Base-by-base conservation (phyloP, 129 eudicot genomes). In the Helianthus tuberosus region DNA sequence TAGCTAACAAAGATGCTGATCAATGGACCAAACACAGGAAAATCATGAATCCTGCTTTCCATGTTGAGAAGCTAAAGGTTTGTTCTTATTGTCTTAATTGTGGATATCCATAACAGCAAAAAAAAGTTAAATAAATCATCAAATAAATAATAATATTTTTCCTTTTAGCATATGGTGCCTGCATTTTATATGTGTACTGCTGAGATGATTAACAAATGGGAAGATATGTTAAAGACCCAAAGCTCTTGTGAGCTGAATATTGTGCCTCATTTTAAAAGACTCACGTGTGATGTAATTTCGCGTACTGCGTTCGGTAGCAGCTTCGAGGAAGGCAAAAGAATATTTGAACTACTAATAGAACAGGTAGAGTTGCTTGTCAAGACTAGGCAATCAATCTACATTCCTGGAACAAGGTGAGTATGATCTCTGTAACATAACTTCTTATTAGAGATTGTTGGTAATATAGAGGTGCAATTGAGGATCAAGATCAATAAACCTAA, bases 21-120 rank as follows among this genome's bases (percentile, higher is more conserved):
- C 52, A 14, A 66, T 78, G 82, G 83, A 29, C 20, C 41, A 73
- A 77, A 50, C 83, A 83, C 16, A 79, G 83, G 48, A 79, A 66
- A 65, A n/a, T 79, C 43, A 72, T 79, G 25, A 73, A 79, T 58
- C 79, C 75, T 4, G 83, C 83, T 6, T 79, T 79, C 39, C 82
- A 78, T 66, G 62, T 63, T 17, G 77, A 79, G 55, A 82, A 78
- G 55, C 66, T 72, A 8, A 78, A 76, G 71, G 83, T 69, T 71
- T 39, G 41, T 53, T 38, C 32, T 71, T 59, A 8, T 23, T 64
- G 49, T 54, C 64, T 50, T 52, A 25, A 25, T 25, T 25, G 29
- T 25, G 29, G 29, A 25, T 25, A 25, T 11, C 48, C 32, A 8
- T 29, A 9, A 27, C 36, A 6, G 11, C 2, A 9, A 14, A n/a